phyloP scores from a whole-genome alignment of 306 rosid species.

The Vicia villosa region DNA sequence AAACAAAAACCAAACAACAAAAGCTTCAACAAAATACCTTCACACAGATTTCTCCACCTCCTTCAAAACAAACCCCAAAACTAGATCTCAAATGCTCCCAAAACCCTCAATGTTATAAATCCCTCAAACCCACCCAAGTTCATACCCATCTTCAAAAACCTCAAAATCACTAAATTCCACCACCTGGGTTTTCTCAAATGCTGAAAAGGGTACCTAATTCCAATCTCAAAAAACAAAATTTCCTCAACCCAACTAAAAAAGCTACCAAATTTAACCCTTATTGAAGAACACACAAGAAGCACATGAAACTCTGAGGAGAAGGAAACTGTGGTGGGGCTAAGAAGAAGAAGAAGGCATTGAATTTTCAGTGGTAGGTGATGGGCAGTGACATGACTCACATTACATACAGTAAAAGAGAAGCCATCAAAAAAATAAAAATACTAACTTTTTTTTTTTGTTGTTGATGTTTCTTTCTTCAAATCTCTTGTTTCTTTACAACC shows the following conservation, averaged over 20 bases:
- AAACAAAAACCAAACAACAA: not conserved
- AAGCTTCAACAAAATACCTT: no score
- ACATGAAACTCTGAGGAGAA: constrained; percentile 53
- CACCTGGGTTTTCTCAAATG: not conserved
- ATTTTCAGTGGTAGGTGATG: constrained; percentile 73
- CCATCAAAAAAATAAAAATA: constrained; percentile 37
- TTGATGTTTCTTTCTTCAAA: constrained; percentile 71
- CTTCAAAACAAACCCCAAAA: not conserved
- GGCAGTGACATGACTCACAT: constrained; percentile 48
- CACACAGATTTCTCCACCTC: no score
- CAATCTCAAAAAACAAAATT: not conserved
- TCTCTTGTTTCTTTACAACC: constrained; percentile 30
- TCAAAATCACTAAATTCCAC: not conserved
- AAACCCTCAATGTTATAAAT: constrained; percentile 33
- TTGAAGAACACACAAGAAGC: constrained; percentile 41
- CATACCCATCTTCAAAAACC: constrained; percentile 13
- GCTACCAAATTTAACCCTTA: not conserved
- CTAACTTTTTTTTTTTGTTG: constrained; percentile 47
- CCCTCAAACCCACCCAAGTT: constrained; percentile 24
- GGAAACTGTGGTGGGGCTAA: constrained; percentile 57
- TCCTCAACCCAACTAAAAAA: not conserved
- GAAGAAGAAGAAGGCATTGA: constrained; percentile 66
- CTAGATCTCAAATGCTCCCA: constrained; percentile 48
- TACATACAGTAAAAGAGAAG: constrained; percentile 68
- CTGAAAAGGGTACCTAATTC: not conserved